phyloP scores from a whole-genome alignment of 495 filamentous ascomycete genomes.

The Astrocystis sublimbata region DNA sequence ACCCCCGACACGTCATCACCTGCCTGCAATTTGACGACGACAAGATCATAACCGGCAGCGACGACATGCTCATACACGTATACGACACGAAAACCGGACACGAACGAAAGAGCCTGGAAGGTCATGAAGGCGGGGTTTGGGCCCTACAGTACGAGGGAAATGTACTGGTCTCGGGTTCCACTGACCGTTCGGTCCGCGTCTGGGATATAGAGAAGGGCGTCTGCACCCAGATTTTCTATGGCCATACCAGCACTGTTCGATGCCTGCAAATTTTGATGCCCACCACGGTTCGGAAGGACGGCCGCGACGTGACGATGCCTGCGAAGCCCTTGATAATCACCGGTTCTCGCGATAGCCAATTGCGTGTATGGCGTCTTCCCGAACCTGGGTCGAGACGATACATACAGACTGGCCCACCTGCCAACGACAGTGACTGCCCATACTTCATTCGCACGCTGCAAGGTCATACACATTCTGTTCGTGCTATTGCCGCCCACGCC shows the following conservation, averaged over 20 bases:
- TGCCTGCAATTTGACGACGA: conserved; percentile 97
- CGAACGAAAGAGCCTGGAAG: conserved; percentile 75
- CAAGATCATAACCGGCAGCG: conserved; percentile 96
- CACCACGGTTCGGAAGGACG: conserved; percentile 68
- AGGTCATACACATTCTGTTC: conserved; percentile 93
- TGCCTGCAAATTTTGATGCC: conserved; percentile 95
- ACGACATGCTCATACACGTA: conserved; percentile 97
- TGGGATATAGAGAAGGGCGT: conserved; percentile 94
- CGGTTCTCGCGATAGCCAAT: conserved; percentile 90
- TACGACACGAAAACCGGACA: conserved; percentile 96
- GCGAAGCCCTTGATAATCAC: conserved; percentile 95
- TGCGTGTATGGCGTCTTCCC: conserved; percentile 96
- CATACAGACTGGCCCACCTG: conserved; percentile 71
- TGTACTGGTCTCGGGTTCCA: conserved; percentile 92
- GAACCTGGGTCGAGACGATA: conserved; percentile 71
- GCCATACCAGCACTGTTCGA: conserved; percentile 95
- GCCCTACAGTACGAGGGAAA: conserved; percentile 96
- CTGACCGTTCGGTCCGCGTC: conserved; percentile 91
- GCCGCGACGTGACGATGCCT: conserved; percentile 82
- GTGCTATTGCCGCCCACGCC: conserved; percentile 92
- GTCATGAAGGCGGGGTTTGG: conserved; percentile 98
- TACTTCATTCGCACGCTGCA: conserved; percentile 87
- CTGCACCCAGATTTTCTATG: conserved; percentile 94
- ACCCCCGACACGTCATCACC: conserved; percentile 94
- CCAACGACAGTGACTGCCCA: conserved; percentile 82